These are phyloP conservation scores for Ophioceras dolichostomum DNA, from an alignment of 2,329 filamentous ascomycete species.

Conservation along the genomic window DNA sequence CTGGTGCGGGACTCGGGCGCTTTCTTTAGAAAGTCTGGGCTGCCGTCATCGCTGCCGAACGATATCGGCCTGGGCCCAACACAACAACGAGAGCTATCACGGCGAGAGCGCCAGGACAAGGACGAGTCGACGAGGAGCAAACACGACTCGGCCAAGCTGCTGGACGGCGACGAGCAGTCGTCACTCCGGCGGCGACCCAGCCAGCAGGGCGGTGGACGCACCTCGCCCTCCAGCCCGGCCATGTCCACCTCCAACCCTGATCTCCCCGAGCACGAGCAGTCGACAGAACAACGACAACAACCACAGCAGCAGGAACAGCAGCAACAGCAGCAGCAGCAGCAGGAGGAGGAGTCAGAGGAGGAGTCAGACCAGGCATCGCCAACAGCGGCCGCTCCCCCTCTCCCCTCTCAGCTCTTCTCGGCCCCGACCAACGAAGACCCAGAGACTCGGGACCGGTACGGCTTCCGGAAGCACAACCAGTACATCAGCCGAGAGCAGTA, in stretches of 20 bases:
- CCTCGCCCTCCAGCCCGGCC: background rate
- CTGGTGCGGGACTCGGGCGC: conserved; percentile 25
- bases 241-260: background rate
- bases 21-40: conserved; percentile 21
- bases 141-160: conserved; percentile 38
- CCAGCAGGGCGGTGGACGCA: background rate
- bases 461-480: conserved; percentile 80
- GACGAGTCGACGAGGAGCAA: conserved; percentile 20
- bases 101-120: conserved; percentile 7
- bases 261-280: background rate
- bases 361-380: conserved; percentile 5
- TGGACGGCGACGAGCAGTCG: conserved; percentile 17
- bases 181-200: background rate
- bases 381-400: conserved; percentile 11
- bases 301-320: no score
- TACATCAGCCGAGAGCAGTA: conserved; percentile 68
- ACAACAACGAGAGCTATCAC: conserved; percentile 7
- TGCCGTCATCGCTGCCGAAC: conserved; percentile 20
- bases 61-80: conserved; percentile 16
- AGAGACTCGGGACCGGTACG: conserved; percentile 63
- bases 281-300: no score
- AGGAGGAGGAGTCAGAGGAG: no score
- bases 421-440: conserved; percentile 33
- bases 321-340: no score
- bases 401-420: conserved; percentile 7